A percentile compares a stretch with the other conserved stretches of the same genome.
Conservation (phyloP, 2,329 filamentous ascomycete species). For the Trichoderma harzianum region DNA sequence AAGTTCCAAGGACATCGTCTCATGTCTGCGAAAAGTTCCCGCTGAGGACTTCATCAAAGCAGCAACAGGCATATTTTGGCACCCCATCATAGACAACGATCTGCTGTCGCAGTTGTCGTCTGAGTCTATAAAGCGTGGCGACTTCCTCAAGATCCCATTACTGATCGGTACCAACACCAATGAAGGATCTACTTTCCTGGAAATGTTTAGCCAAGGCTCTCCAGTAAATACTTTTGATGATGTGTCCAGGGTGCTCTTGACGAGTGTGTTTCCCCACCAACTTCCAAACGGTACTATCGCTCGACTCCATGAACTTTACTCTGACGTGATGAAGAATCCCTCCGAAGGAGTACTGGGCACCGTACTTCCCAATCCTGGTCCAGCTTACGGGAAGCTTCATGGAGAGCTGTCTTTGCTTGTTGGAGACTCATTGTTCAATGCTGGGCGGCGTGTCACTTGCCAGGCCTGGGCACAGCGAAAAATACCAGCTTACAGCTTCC, state of each 20-base stretch:
- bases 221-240: background rate
- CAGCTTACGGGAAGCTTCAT: background rate
- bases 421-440: background rate
- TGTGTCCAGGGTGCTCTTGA: background rate
- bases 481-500: background rate
- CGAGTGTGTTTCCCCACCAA: background rate
- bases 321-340: background rate
- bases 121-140: background rate
- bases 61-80: background rate
- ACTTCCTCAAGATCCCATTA: background rate
- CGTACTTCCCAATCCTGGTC: background rate
- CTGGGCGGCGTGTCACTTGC: background rate
- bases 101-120: background rate
- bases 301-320: background rate
- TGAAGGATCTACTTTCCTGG: background rate
- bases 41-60: background rate
- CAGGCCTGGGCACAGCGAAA: background rate
- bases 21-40: background rate
- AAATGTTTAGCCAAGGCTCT: background rate
- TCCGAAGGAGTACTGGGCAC: background rate
- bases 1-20: background rate
- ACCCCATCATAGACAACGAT: background rate
- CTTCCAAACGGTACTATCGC: background rate
- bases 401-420: background rate
- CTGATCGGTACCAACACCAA: background rate